Percentiles rank a stretch among this genome's conserved stretches.
Evolutionary conservation across 1,139 yeast genomes (phyloP).

Genomic region (Suzukiozyma palmioleophila): DNA sequence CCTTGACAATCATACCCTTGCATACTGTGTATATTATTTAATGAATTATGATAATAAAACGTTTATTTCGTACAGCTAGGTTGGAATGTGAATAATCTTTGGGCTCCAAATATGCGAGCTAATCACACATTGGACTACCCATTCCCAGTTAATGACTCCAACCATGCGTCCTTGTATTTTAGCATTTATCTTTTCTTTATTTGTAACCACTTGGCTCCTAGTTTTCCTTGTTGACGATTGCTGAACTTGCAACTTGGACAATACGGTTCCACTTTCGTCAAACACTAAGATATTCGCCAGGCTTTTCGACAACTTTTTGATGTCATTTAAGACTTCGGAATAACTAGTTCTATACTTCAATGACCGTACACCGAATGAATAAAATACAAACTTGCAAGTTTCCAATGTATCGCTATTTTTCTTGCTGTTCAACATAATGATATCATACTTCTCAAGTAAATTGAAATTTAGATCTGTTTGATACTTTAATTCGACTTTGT

Average conservation of each 20-base stretch:
- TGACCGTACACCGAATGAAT: slow-evolving; percentile 41
- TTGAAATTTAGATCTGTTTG: slow-evolving; percentile 38
- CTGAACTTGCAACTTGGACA: slow-evolving; percentile 1
- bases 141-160: slow-evolving; percentile 55
- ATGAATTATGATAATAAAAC: neutral
- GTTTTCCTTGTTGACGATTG: neutral
- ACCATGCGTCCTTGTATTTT: slow-evolving; percentile 1
- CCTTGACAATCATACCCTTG: neutral
- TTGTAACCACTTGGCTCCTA: slow-evolving; percentile 1
- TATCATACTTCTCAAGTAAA: slow-evolving; percentile 24
- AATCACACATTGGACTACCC: slow-evolving; percentile 74
- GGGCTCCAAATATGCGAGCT: slow-evolving; percentile 30
- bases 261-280: slow-evolving; percentile 16
- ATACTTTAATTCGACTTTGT: slow-evolving; percentile 18
- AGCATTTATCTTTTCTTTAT: too few species aligned
- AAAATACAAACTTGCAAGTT: slow-evolving; percentile 42
- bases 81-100: neutral
- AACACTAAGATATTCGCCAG: slow-evolving; percentile 17
- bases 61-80: neutral
- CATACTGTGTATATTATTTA: neutral
- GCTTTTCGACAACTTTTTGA: neutral
- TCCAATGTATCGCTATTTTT: slow-evolving; percentile 21
- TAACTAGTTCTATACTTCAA: slow-evolving; percentile 13
- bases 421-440: slow-evolving; percentile 26
- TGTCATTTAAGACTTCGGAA: slow-evolving; percentile 3